Evolutionary conservation across 2,329 filamentous ascomycete genomes (phyloP).

Genomic region (Ascochyta clinopodiicola): DNA sequence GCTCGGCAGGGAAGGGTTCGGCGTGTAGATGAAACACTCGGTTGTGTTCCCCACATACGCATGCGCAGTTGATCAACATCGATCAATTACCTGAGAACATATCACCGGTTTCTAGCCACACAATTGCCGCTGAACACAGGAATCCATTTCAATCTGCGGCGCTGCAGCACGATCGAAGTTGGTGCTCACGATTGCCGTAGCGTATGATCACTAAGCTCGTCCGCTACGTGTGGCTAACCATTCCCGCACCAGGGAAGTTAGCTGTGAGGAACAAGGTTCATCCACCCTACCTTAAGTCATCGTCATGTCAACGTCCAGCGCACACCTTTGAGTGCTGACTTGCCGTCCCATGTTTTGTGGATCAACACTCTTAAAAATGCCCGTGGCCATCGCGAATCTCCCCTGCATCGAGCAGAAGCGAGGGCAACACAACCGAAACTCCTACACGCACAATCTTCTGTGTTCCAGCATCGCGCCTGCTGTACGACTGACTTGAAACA

Average conservation of each 20-base stretch:
- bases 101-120: background rate
- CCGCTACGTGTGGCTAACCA: background rate
- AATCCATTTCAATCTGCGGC: background rate
- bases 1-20: constrained; percentile 6
- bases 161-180: background rate
- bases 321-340: background rate
- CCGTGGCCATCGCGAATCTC: background rate
- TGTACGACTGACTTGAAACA: constrained; percentile 16
- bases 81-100: background rate
- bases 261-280: constrained; percentile 10
- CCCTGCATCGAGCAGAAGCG: constrained; percentile 15
- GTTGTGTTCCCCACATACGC: constrained; percentile 11
- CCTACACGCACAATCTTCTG: background rate
- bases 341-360: background rate
- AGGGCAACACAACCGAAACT: constrained; percentile 12
- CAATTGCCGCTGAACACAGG: background rate
- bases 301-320: constrained; percentile 11
- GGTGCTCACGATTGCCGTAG: background rate
- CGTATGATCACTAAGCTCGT: background rate
- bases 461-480: constrained; percentile 6
- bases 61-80: constrained; percentile 1
- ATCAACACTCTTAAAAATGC: background rate
- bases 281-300: constrained; percentile 18
- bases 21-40: constrained; percentile 15
- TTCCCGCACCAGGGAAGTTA: constrained; percentile 3